Conservation (phyloP, 768 basidiomycete species). For the Scleroderma bovista region DNA sequence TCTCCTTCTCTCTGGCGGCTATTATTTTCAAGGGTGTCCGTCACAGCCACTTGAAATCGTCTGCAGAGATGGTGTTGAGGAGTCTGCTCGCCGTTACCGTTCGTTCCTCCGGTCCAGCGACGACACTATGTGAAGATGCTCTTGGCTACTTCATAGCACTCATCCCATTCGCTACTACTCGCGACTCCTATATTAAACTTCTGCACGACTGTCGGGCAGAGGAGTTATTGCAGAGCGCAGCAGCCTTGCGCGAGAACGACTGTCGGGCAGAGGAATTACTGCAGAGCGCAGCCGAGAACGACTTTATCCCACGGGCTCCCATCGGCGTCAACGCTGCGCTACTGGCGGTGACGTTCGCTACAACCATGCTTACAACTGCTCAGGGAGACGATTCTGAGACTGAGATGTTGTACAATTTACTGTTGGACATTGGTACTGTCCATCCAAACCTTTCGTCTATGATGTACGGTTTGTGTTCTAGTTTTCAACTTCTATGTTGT, state of each 20-base stretch:
- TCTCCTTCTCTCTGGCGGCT: slow-evolving; percentile 78
- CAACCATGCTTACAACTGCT: slow-evolving; percentile 67
- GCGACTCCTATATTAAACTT: slow-evolving; percentile 50
- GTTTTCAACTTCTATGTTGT: slow-evolving; percentile 2
- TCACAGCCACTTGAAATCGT: slow-evolving; percentile 54
- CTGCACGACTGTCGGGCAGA: slow-evolving; percentile 60
- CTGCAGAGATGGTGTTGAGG: slow-evolving; percentile 56
- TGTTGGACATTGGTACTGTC: slow-evolving; percentile 61
- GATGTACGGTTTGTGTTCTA: slow-evolving; percentile 45
- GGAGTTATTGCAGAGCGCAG: slow-evolving; percentile 35
- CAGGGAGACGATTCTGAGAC: slow-evolving; percentile 80
- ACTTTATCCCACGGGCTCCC: slow-evolving; percentile 48
- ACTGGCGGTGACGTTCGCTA: slow-evolving; percentile 67
- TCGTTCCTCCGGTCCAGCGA: slow-evolving; percentile 36
- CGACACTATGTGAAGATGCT: slow-evolving; percentile 51
- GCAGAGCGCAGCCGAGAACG: slow-evolving; percentile 37
- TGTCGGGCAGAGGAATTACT: slow-evolving; percentile 46
- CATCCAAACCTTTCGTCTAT: slow-evolving; percentile 72
- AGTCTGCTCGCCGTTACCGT: slow-evolving; percentile 60
- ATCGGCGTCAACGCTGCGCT: slow-evolving; percentile 58
- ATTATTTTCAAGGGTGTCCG: slow-evolving; percentile 86
- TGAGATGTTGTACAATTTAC: slow-evolving; percentile 69
- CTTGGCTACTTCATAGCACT: slow-evolving; percentile 79
- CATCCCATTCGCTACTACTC: slow-evolving; percentile 60
- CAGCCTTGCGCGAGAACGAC: slow-evolving; percentile 36